Conservation (phyloP, 2,329 filamentous ascomycete genomes). For the Pseudopyricularia cyperi region DNA sequence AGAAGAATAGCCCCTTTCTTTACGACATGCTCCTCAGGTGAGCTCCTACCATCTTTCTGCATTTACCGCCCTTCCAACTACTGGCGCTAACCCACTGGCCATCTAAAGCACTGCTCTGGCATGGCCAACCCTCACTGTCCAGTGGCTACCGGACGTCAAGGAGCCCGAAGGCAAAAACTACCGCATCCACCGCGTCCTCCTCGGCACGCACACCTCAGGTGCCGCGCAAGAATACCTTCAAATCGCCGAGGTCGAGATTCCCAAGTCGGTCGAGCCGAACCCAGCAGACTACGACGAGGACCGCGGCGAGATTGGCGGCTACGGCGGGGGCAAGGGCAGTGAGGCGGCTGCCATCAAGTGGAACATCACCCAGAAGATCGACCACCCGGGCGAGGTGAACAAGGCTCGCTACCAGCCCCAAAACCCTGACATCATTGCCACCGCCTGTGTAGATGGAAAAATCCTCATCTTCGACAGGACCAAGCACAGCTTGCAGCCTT, state of each 20-base stretch:
- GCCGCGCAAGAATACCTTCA: conserved; percentile 82
- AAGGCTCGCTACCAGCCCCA: conserved; percentile 97
- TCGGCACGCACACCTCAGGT: conserved; percentile 89
- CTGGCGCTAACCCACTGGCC: conserved; percentile 5
- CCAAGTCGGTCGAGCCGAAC: conserved; percentile 62
- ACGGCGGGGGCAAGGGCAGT: conserved; percentile 49
- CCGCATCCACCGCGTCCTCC: conserved; percentile 74
- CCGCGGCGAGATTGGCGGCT: conserved; percentile 84
- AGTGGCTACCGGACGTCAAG: conserved; percentile 96
- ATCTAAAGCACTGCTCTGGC: conserved; percentile 66
- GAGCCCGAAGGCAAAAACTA: conserved; percentile 77
- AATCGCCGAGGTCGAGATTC: conserved; percentile 87
- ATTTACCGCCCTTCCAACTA: conserved; percentile 1
- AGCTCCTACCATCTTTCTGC: conserved; percentile 2
- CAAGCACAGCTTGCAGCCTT: conserved; percentile 73
- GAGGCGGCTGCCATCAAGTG: conserved; percentile 70
- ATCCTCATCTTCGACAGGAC: conserved; percentile 93
- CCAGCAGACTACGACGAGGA: conserved; percentile 83
- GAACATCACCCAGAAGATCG: conserved; percentile 87
- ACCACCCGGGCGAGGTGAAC: conserved; percentile 94
- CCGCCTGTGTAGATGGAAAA: conserved; percentile 74
- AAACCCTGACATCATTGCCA: conserved; percentile 93
- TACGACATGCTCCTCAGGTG: conserved; percentile 93
- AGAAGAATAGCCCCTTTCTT: conserved; percentile 97
- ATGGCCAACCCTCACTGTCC: conserved; percentile 93